These are phyloP conservation scores for Lactarius hatsudake DNA, from an alignment of 768 basidiomycete species.

Conservation along the genomic window DNA sequence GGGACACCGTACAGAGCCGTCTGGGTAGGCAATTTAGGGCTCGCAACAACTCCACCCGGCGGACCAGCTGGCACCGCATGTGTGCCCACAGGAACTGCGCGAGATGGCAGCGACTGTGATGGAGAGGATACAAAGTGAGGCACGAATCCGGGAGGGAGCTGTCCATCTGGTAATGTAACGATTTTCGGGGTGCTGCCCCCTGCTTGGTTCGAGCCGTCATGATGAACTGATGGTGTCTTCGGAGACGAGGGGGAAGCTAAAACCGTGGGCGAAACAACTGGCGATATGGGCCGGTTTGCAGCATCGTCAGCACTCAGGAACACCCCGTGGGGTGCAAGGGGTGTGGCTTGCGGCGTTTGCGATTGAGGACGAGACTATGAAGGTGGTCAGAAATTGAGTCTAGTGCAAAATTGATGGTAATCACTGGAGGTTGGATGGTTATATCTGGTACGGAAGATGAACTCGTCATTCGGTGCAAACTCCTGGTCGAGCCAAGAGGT, in stretches of 20 bases:
- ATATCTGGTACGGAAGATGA: conserved; percentile 24
- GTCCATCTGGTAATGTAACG: conserved; percentile 13
- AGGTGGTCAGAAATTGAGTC: background rate
- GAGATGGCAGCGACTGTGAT: conserved; percentile 10
- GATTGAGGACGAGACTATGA: conserved; percentile 26
- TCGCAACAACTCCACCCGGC: conserved; percentile 1
- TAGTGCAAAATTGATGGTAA: background rate
- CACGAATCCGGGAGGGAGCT: conserved; percentile 27
- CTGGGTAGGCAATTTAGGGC: conserved; percentile 10
- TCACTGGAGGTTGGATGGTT: conserved; percentile 19
- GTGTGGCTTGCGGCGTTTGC: conserved; percentile 27
- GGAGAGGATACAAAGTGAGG: conserved; percentile 13
- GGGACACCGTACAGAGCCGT: conserved; percentile 17
- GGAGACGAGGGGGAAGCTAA: conserved; percentile 5
- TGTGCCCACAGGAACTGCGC: background rate
- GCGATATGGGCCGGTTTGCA: conserved; percentile 9
- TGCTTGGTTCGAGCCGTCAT: background rate
- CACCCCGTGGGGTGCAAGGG: background rate
- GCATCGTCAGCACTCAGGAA: conserved; percentile 26
- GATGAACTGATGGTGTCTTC: background rate
- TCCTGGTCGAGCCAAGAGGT: conserved; percentile 18
- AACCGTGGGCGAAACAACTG: conserved; percentile 13
- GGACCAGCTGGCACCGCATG: conserved; percentile 1
- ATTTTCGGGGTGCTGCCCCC: conserved; percentile 1
- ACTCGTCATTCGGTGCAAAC: conserved; percentile 17